Conservation (phyloP, 495 filamentous ascomycete species). For the Cryomyces antarcticus region DNA sequence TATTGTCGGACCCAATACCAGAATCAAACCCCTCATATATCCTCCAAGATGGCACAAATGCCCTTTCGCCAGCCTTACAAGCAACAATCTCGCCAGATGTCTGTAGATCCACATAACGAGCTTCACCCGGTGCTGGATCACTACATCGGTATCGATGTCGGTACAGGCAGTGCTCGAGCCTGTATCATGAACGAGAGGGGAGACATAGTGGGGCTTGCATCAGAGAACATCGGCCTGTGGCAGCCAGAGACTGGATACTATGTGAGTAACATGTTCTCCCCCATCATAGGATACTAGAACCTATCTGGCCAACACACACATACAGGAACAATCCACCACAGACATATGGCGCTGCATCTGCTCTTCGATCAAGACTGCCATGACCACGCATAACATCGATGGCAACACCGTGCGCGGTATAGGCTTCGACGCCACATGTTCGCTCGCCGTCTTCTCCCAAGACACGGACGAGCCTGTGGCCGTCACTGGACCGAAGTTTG, state of each 20-base stretch:
- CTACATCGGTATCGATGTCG: constrained; percentile 90
- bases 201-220: constrained; percentile 79
- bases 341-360: constrained; percentile 93
- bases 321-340: constrained; percentile 86
- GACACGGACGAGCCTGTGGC: constrained; percentile 78
- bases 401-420: constrained; percentile 58
- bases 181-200: constrained; percentile 83
- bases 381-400: constrained; percentile 60
- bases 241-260: constrained; percentile 82
- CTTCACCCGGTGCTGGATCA: constrained; percentile 30
- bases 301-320: neutral
- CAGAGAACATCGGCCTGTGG: constrained; percentile 85
- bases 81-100: constrained; percentile 31
- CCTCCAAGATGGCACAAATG: neutral
- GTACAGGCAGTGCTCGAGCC: constrained; percentile 82
- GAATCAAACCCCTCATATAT: neutral
- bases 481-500: constrained; percentile 71
- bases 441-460: constrained; percentile 68
- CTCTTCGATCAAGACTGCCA: constrained; percentile 52
- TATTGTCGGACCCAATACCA: no score
- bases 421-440: constrained; percentile 95
- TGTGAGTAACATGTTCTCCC: constrained; percentile 26
- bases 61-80: constrained; percentile 16
- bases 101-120: constrained; percentile 34
- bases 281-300: neutral